phyloP scores from a whole-genome alignment of 306 rosid genomes.

The Aeschynomene evenia region DNA sequence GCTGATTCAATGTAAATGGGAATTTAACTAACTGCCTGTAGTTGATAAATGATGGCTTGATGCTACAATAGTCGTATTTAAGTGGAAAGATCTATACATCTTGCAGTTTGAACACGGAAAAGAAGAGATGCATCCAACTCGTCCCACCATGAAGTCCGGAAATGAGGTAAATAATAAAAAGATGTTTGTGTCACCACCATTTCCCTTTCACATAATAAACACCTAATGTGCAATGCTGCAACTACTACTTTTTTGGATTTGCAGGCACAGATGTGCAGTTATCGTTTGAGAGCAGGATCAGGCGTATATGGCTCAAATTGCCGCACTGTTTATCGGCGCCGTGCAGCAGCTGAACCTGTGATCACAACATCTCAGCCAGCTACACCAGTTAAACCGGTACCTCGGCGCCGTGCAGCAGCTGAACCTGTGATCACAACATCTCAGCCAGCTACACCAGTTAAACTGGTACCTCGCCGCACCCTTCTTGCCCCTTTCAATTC shows the following conservation, averaged over 20 bases:
- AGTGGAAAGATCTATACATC: constrained; percentile 24
- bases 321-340: constrained; percentile 28
- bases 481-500: constrained; percentile 1
- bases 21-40: not conserved
- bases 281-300: constrained; percentile 28
- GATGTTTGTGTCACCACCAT: not conserved
- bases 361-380: constrained; percentile 24
- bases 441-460: constrained; percentile 29
- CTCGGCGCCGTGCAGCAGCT: constrained; percentile 26
- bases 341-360: constrained; percentile 16
- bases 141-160: constrained; percentile 39
- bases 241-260: constrained; percentile 31
- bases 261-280: constrained; percentile 32
- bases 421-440: constrained; percentile 1
- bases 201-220: not conserved
- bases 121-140: constrained; percentile 52
- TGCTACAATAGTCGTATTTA: not conserved
- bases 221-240: not conserved
- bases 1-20: not conserved
- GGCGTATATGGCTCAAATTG: constrained; percentile 25
- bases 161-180: constrained; percentile 46
- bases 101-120: constrained; percentile 57
- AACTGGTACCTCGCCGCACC: not conserved
- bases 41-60: constrained; percentile 26
- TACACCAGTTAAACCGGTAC: no score